Percentiles rank a stretch among this genome's conserved stretches.
These are phyloP conservation scores for Nyssa sinensis DNA, from an alignment of 148 eudicot species.

Conservation along the genomic window DNA sequence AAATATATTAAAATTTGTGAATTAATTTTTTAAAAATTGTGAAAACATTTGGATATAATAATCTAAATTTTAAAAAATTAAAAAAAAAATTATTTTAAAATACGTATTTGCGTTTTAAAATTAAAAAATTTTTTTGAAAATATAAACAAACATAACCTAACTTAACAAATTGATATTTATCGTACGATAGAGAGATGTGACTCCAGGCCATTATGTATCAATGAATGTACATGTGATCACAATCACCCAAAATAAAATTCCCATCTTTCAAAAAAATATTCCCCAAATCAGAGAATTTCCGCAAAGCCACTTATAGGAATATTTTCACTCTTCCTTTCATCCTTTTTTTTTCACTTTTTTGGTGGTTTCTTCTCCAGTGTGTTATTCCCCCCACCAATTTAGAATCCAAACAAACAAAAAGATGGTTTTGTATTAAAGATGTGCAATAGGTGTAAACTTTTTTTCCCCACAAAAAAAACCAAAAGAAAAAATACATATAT, in stretches of 20 bases:
- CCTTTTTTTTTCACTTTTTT: neutral
- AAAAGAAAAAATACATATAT: neutral
- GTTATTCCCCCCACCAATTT: neutral
- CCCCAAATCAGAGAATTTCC: constrained; percentile 7
- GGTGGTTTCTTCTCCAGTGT: neutral
- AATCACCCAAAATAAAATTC: neutral
- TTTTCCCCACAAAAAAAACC: neutral
- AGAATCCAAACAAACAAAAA: neutral
- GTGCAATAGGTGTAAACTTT: neutral
- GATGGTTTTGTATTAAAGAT: neutral
- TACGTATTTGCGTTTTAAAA: too few species aligned
- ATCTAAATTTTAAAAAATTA: too few species aligned
- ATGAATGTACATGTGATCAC: neutral
- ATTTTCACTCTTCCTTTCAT: neutral
- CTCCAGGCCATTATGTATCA: too few species aligned
- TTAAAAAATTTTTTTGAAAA: too few species aligned
- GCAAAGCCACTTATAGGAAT: neutral
- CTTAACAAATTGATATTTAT: too few species aligned
- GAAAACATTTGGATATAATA: too few species aligned
- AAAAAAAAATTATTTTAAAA: too few species aligned
- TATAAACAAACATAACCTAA: too few species aligned
- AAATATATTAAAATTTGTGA: too few species aligned
- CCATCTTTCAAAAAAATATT: constrained; percentile 9
- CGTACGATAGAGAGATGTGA: too few species aligned
- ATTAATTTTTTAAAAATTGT: too few species aligned